Base-by-base conservation (phyloP, 495 filamentous ascomycete genomes). In the Penicillium maclennaniae region DNA sequence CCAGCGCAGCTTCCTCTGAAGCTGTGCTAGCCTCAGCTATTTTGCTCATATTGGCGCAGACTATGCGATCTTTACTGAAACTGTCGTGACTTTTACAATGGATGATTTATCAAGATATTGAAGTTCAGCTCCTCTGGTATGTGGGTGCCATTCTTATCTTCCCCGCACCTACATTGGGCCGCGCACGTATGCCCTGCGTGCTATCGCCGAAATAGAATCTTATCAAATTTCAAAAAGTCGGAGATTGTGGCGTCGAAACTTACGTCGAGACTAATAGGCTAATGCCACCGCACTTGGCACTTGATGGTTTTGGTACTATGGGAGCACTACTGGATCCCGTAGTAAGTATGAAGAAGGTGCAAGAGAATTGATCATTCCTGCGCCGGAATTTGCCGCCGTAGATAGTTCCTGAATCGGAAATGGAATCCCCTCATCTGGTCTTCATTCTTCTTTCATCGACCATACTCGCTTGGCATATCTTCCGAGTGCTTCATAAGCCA, bases 71-170 rank as follows among this genome's bases (percentile, higher is more conserved):
- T 21, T 12, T 23, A 2, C 5, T 23, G 5, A 23, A 23, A 23
- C n/a, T n/a, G n/a, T n/a, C n/a, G n/a, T n/a, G n/a, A n/a, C n/a
- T n/a, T 23, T 23, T 5, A 23, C 23, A 5, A 23, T 23, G 2
- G 5, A 2, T 43, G 16, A 23, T 1, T 37, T 16, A 19, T 38
- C 23, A 23, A 5, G 23, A 23, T 51, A 7, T 19, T 25, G 17
- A 8, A 9, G 34, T 8, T 28, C 41, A 20, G 26, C 34, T 37
- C 38, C 10, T 31, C 27, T 31, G 5, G 23, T 5, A 23, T 23
- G 23, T 23, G 23, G 23, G 27, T 31, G 27, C 51, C 16, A 44
- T 41, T 55, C 51, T 62, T 62, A 62, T 62, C 55, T 55, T 44
- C 51, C 49, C 48, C 51, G 41, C 55, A 58, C 44, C 28, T 40